Evolutionary conservation across 257 asterid genomes (phyloP).

Genomic region (Salvia rosmarinus): DNA sequence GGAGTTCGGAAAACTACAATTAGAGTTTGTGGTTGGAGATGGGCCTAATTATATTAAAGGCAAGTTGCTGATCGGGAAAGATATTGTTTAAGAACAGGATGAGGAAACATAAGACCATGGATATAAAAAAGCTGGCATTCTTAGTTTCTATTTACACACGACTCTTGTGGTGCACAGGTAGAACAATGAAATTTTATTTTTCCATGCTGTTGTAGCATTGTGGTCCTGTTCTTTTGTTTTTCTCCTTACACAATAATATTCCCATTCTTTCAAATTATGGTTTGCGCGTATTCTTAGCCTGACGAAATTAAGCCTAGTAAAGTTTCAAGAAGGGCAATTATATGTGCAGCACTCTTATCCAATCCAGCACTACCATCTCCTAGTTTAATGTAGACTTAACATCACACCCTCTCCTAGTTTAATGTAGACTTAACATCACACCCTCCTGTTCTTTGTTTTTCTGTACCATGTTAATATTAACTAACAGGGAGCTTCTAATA

Average conservation of each 20-base stretch:
- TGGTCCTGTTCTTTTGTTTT: slow-evolving; percentile 12
- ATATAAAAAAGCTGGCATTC: neutral
- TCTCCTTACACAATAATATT: neutral
- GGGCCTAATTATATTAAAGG: too few species aligned
- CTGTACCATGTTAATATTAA: slow-evolving; percentile 17
- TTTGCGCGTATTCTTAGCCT: slow-evolving; percentile 22
- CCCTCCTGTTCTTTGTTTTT: slow-evolving; percentile 15
- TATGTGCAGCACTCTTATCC: slow-evolving; percentile 1
- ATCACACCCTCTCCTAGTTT: slow-evolving; percentile 35
- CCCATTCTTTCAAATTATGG: slow-evolving; percentile 11
- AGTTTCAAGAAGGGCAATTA: slow-evolving; percentile 14
- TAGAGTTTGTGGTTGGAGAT: too few species aligned
- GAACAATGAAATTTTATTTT: slow-evolving; percentile 1
- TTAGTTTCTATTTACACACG: neutral
- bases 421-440: slow-evolving; percentile 23
- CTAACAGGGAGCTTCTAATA: slow-evolving; percentile 18
- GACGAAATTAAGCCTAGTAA: slow-evolving; percentile 15
- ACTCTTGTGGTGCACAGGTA: neutral
- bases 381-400: too few species aligned
- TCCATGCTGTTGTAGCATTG: neutral
- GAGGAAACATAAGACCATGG: too few species aligned
- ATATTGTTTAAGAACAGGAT: too few species aligned
- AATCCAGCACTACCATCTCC: slow-evolving; percentile 17
- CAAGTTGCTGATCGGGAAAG: too few species aligned
- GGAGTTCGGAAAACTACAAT: too few species aligned